Conservation (phyloP, 257 asterid genomes). For the Jasminum sambac region DNA sequence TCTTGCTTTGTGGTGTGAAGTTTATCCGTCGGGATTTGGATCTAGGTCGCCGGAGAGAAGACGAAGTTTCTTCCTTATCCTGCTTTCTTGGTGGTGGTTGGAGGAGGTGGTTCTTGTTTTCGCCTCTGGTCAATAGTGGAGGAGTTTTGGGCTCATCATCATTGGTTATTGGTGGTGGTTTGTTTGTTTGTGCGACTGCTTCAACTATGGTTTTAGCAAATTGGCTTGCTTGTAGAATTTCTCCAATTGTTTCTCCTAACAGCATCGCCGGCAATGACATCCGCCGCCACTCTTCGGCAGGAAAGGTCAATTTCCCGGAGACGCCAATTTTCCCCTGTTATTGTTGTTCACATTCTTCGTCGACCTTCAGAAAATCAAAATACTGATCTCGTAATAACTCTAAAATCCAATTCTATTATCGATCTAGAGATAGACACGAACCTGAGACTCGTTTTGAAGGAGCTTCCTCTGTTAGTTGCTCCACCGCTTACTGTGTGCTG, state of each 20-base stretch:
- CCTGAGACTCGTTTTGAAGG: constrained; percentile 50
- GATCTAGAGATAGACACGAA: background rate
- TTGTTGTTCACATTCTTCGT: constrained; percentile 36
- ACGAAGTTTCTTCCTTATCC: constrained; percentile 55
- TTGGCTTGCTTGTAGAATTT: constrained; percentile 69
- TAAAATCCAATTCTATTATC: too few species aligned
- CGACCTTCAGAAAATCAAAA: too few species aligned
- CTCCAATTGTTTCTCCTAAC: constrained; percentile 79
- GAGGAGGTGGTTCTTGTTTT: constrained; percentile 30
- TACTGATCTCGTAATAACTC: too few species aligned
- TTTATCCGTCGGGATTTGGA: constrained; percentile 70
- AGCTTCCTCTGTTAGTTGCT: constrained; percentile 50
- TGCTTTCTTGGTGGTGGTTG: constrained; percentile 51
- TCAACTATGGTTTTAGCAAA: constrained; percentile 64
- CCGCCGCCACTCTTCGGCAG: constrained; percentile 63
- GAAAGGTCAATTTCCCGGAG: background rate
- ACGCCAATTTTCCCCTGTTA: background rate
- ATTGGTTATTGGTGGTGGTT: background rate
- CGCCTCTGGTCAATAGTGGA: constrained; percentile 12
- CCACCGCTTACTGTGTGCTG: constrained; percentile 74
- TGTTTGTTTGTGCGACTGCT: constrained; percentile 41
- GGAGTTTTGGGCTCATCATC: constrained; percentile 81
- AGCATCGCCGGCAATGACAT: constrained; percentile 95
- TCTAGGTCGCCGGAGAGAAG: constrained; percentile 53
- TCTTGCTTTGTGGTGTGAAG: constrained; percentile 51